phyloP scores from a whole-genome alignment of 306 rosid species.

The Echinosophora koreensis region DNA sequence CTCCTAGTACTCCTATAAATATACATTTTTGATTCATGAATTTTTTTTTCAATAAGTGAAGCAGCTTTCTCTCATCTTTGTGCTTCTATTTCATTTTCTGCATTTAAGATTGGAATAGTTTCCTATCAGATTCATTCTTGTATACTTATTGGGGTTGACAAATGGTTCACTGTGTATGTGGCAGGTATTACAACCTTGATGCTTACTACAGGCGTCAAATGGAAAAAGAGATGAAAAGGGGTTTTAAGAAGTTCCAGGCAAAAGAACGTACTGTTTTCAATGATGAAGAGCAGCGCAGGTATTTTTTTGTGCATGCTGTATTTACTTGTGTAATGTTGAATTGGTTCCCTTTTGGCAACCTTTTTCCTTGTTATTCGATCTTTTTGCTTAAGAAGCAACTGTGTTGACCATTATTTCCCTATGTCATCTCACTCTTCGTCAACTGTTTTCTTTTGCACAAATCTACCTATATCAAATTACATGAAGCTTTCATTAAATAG shows the following conservation, averaged over 20 bases:
- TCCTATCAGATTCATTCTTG: not conserved
- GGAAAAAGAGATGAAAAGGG: conserved; percentile 73
- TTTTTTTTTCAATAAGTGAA: no score
- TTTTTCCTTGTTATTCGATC: conserved; percentile 26
- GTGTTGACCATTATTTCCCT: not conserved
- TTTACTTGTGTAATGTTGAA: conserved; percentile 27
- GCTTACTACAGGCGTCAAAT: conserved; percentile 73
- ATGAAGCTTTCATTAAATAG: conserved; percentile 33
- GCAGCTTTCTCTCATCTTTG: no score
- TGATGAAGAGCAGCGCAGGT: conserved; percentile 96
- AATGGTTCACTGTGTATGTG: conserved; percentile 37
- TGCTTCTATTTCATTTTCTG: not conserved
- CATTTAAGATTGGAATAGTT: no score
- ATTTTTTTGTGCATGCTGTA: conserved; percentile 42
- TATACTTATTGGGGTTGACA: conserved; percentile 33
- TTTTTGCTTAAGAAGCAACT: conserved; percentile 16
- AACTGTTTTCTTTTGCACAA: conserved; percentile 21
- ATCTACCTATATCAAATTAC: not conserved
- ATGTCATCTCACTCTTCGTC: not conserved
- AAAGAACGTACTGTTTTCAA: conserved; percentile 85
- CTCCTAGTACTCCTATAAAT: no score
- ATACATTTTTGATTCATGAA: no score
- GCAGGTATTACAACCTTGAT: conserved; percentile 94
- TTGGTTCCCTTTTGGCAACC: not conserved
- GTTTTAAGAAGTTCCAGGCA: conserved; percentile 63